These are phyloP conservation scores for Nannochloropsis oceanica DNA, from an alignment of 108 stramenopile genomes.

Conservation along the genomic window DNA sequence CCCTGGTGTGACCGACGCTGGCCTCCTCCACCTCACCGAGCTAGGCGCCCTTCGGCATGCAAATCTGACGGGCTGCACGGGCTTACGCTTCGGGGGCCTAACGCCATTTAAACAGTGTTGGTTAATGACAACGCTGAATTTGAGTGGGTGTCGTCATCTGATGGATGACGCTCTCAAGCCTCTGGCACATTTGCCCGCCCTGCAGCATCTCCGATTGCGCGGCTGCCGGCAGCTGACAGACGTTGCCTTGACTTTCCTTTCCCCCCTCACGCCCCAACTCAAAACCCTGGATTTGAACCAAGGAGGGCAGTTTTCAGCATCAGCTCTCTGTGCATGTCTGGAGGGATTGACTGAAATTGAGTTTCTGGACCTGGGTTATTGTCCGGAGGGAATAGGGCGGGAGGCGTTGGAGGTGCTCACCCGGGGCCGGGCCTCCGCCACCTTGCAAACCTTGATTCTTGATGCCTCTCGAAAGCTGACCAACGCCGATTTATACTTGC, in stretches of 20 bases:
- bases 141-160: neutral
- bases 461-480: neutral
- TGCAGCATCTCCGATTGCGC: neutral
- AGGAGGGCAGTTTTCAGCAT: neutral
- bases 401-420: neutral
- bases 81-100: neutral
- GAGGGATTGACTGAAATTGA: neutral
- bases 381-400: neutral
- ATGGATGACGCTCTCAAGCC: neutral
- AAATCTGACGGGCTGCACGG: neutral
- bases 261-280: neutral
- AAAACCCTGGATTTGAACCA: neutral
- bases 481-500: neutral
- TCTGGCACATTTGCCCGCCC: neutral
- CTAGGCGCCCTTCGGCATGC: neutral
- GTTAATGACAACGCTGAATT: neutral
- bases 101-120: neutral
- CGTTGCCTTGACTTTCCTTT: neutral
- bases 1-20: neutral
- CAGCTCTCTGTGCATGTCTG: neutral
- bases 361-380: neutral
- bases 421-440: neutral
- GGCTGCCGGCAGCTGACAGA: neutral
- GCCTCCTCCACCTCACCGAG: neutral
- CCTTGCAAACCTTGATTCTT: neutral